These are phyloP conservation scores for Ophiostoma sp. DNA, from an alignment of 2,329 filamentous ascomycete species.

Conservation along the genomic window DNA sequence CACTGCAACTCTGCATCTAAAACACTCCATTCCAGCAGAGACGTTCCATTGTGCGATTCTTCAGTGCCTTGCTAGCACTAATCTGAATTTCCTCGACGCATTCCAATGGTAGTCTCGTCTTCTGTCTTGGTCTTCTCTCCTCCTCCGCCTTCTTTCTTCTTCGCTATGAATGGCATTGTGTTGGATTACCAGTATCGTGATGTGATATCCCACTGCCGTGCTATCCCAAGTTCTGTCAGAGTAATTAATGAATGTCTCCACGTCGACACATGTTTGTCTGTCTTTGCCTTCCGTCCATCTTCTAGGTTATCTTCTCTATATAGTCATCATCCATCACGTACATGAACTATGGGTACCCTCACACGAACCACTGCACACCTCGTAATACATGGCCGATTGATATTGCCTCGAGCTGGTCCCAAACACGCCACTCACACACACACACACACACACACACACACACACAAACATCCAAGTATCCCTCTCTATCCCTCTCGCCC, in stretches of 20 bases:
- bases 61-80: neutral
- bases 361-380: neutral
- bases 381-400: neutral
- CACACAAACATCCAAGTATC: neutral
- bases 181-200: neutral
- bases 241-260: no score
- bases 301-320: neutral
- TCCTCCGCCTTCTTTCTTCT: neutral
- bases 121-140: neutral
- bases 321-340: neutral
- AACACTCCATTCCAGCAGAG: neutral
- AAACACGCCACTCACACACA: constrained; percentile 3
- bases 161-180: neutral
- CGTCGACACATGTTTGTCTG: neutral
- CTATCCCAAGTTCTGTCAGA: no score
- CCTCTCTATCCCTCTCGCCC: neutral
- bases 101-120: neutral
- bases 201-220: neutral
- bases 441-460: neutral
- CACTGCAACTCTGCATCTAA: neutral
- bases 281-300: neutral
- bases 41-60: constrained; percentile 7
- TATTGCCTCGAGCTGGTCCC: constrained; percentile 5
- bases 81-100: neutral
- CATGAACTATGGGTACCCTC: neutral